Evolutionary conservation across 768 basidiomycete species (phyloP).

Genomic region (Termitomyces sp.): DNA sequence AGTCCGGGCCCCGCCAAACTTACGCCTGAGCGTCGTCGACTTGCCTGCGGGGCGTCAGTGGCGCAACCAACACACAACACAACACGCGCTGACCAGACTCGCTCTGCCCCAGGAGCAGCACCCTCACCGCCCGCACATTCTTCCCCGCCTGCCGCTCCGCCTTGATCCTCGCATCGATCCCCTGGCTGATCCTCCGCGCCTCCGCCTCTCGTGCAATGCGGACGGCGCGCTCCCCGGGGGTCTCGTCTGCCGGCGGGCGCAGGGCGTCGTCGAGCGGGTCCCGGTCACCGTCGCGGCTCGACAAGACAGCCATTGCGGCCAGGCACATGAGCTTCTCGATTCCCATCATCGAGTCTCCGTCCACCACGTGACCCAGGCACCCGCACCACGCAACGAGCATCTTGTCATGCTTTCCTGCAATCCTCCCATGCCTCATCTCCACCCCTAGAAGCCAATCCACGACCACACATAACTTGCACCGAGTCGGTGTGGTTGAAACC

Average conservation of each 20-base stretch:
- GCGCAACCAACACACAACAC: not conserved
- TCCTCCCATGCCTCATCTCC: too few relatives aligned
- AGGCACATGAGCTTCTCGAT: constrained; percentile 12
- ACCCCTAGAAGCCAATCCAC: too few relatives aligned
- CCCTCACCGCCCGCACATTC: too few relatives aligned
- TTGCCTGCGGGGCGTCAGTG: constrained; percentile 42
- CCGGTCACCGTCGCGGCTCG: constrained; percentile 2
- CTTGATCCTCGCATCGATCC: constrained; percentile 72
- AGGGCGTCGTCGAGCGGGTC: constrained; percentile 68
- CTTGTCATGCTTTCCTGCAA: too few relatives aligned
- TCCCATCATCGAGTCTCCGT: too few relatives aligned
- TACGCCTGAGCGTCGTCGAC: constrained; percentile 77
- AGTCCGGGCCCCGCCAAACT: constrained; percentile 23
- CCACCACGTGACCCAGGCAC: not conserved
- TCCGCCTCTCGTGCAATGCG: constrained; percentile 61
- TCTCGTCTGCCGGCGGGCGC: constrained; percentile 62
- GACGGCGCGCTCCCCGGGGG: constrained; percentile 46
- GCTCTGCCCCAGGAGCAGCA: constrained; percentile 74
- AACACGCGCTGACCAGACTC: constrained; percentile 56
- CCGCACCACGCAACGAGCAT: too few relatives aligned
- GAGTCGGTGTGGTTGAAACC: too few relatives aligned
- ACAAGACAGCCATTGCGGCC: constrained; percentile 26
- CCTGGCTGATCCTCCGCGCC: constrained; percentile 55
- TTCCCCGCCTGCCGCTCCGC: constrained; percentile 56
- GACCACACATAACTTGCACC: too few relatives aligned